Evolutionary conservation across 1,139 yeast genomes (phyloP), one percentile per base, ranked within the genome.

Genomic region (Oligophagozyma castellii): DNA sequence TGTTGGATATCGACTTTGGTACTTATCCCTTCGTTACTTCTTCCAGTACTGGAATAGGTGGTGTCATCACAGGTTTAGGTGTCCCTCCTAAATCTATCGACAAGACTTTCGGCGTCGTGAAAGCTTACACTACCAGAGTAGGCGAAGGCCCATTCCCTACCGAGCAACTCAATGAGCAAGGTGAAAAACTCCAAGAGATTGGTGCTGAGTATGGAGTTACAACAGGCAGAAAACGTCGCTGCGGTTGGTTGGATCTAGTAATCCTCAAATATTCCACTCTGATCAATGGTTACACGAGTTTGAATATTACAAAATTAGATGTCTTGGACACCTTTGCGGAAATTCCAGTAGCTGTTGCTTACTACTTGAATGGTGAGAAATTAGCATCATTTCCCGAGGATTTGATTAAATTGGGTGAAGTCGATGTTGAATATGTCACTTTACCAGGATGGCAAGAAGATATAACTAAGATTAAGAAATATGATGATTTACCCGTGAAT

Each of bases 61-160:
- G 99, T 58, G 98, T 89, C 32, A 66, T 86, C 50, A 89, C 98
- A 26, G 99, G 99, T 39, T 69, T 92, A 42, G 99, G 96, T 46
- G 59, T 89, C 36, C 95, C 98, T 20, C 98, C 98, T 44, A 70
- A 63, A 42, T 62, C 73, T 40, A 77, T 89, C 46, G 69, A 65
- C 32, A 76, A 83, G 53, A 65, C 84, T 28, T 83, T 77, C 53
- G 99, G 99, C 57, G 98, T 89, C 24, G 96, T 86, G 32, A 89
- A 89, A 65, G 98, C 98, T 26, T 89, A 89, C 59, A 92, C 98
- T 28, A 89, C 98, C 24, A 75, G 99, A 60, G 99, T 89, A 34
- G 99, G 99, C 48, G 96, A 84, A 51, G 99, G 99, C 39, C 98
- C 99, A 21, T 89, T 89, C 79, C 96, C 99, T 38, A 77, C 96